Evolutionary conservation across 345 rosid genomes (phyloP).

Genomic region (Euclidium syriacum): DNA sequence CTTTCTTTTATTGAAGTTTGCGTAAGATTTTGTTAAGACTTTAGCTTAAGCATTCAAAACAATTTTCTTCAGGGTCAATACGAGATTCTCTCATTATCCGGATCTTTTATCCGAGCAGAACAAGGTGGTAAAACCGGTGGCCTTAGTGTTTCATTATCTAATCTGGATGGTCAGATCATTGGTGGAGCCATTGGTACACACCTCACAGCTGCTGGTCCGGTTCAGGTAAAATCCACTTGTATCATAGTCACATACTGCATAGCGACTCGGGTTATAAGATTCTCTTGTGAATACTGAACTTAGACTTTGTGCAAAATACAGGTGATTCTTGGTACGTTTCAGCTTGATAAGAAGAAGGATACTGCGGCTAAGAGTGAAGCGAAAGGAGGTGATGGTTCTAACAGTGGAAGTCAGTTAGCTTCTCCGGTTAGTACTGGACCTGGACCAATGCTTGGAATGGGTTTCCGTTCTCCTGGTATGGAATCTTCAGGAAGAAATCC

Average conservation of each 20-base stretch:
- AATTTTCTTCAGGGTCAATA: constrained; percentile 62
- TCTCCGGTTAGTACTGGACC: constrained; percentile 38
- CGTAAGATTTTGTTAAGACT: constrained; percentile 1
- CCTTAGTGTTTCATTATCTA: constrained; percentile 67
- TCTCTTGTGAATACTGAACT: neutral
- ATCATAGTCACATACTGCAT: neutral
- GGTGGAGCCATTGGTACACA: constrained; percentile 92
- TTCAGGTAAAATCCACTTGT: constrained; percentile 53
- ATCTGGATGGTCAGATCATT: constrained; percentile 63
- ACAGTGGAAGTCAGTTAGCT: constrained; percentile 41
- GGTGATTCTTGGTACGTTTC: constrained; percentile 75
- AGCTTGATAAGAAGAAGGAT: constrained; percentile 54
- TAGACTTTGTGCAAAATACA: constrained; percentile 21
- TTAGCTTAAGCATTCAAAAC: neutral
- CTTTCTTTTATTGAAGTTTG: constrained; percentile 3
- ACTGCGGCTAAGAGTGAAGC: constrained; percentile 13
- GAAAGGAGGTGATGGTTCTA: constrained; percentile 52
- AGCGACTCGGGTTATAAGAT: neutral
- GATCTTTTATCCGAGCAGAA: constrained; percentile 78
- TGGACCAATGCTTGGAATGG: constrained; percentile 39
- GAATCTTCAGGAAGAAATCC: constrained; percentile 54
- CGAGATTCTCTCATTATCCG: constrained; percentile 81
- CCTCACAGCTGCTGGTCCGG: constrained; percentile 83
- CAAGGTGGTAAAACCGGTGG: constrained; percentile 79
- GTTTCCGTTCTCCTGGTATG: constrained; percentile 39